Conservation (phyloP, 306 rosid species). For the Adenanthera pavonina region DNA sequence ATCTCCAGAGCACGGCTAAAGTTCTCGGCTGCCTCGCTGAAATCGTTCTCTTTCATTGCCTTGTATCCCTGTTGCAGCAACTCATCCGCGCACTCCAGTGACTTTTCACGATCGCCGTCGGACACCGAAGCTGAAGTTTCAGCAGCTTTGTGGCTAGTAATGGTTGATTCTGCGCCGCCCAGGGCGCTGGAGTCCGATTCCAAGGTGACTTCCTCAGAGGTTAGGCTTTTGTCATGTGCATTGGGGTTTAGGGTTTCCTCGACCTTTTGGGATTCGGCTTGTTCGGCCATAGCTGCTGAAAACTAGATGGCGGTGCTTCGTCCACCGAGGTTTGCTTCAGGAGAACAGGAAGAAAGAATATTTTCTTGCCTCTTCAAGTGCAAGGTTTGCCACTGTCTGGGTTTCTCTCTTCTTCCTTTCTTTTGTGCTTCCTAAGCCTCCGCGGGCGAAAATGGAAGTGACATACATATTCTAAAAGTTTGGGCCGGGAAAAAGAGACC, state of each 20-base stretch:
- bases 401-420: background rate
- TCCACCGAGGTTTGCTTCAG: constrained; percentile 51
- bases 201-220: constrained; percentile 51
- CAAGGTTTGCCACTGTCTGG: constrained; percentile 36
- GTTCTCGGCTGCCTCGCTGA: constrained; percentile 75
- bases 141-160: constrained; percentile 43
- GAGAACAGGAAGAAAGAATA: background rate
- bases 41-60: constrained; percentile 77
- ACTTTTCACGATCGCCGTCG: constrained; percentile 49
- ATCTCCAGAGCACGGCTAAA: constrained; percentile 95
- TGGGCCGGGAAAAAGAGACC: constrained; percentile 29
- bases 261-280: constrained; percentile 20
- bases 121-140: constrained; percentile 55
- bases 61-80: constrained; percentile 69
- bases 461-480: background rate
- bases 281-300: constrained; percentile 48
- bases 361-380: background rate
- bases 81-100: constrained; percentile 65
- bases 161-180: constrained; percentile 54
- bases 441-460: constrained; percentile 50
- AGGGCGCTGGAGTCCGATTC: constrained; percentile 38
- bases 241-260: constrained; percentile 48
- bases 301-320: constrained; percentile 60
- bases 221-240: constrained; percentile 41
- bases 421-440: constrained; percentile 35